A percentile compares a stretch with the other conserved stretches of the same genome.
phyloP scores from a whole-genome alignment of 305 asterid genomes.

The Caryopteris hybrid region DNA sequence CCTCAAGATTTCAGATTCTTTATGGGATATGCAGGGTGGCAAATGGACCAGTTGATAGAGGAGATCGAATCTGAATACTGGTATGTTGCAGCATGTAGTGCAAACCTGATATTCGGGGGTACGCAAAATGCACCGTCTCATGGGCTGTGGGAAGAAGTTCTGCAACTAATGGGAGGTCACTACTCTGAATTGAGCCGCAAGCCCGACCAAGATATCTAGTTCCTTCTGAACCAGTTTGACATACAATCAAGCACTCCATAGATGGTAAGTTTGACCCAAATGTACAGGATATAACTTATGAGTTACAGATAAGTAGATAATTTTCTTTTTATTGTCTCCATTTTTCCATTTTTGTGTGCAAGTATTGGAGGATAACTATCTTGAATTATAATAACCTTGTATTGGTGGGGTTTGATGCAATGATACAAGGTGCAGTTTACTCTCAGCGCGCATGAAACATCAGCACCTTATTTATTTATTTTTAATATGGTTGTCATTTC shows the following conservation, averaged over 20 bases:
- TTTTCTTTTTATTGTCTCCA: not conserved
- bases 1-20: slow-evolving; percentile 85
- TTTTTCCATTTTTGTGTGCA: slow-evolving; percentile 10
- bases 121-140: slow-evolving; percentile 48
- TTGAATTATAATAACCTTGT: no score
- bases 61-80: slow-evolving; percentile 81
- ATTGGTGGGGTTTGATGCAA: no score
- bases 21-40: slow-evolving; percentile 95
- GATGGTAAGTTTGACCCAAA: slow-evolving; percentile 11
- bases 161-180: slow-evolving; percentile 91
- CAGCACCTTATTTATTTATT: no score
- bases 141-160: slow-evolving; percentile 85
- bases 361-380: no score
- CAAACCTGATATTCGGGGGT: slow-evolving; percentile 51
- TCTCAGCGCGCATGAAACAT: no score
- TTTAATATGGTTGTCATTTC: no score
- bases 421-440: no score
- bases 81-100: slow-evolving; percentile 89
- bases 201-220: slow-evolving; percentile 83
- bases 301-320: slow-evolving; percentile 10
- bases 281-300: slow-evolving; percentile 32
- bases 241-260: no score
- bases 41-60: slow-evolving; percentile 68
- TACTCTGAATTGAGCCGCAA: slow-evolving; percentile 92
- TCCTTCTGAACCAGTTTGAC: no score